Percentiles rank a stretch among this genome's conserved stretches.
These are phyloP conservation scores for Spongospora subterranea DNA, from an alignment of 208 protist species.

Conservation along the genomic window DNA sequence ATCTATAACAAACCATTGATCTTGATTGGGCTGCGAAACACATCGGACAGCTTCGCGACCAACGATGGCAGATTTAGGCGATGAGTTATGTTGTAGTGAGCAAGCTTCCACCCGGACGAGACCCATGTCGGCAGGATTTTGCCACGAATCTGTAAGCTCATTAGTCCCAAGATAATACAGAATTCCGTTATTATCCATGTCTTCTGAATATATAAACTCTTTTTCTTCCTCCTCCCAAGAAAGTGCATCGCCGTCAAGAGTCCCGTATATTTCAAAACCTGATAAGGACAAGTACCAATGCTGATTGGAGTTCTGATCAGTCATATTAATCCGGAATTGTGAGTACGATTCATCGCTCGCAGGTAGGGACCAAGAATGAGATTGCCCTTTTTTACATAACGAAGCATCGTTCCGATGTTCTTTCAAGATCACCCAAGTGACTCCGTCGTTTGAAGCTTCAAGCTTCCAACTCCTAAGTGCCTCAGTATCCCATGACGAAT, in stretches of 20 bases:
- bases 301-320: constrained; percentile 64
- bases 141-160: constrained; percentile 53
- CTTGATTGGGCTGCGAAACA: constrained; percentile 60
- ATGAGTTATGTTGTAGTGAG: constrained; percentile 50
- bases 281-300: constrained; percentile 64
- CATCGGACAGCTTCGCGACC: constrained; percentile 60
- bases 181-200: constrained; percentile 63
- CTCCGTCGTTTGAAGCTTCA: constrained; percentile 64
- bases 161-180: constrained; percentile 63
- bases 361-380: constrained; percentile 62
- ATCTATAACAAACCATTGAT: constrained; percentile 62
- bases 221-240: constrained; percentile 57
- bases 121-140: constrained; percentile 60
- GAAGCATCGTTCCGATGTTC: constrained; percentile 65
- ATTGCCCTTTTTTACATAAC: constrained; percentile 37
- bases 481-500: constrained; percentile 65
- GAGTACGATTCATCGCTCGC: constrained; percentile 55
- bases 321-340: constrained; percentile 65
- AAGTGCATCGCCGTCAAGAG: constrained; percentile 37
- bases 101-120: constrained; percentile 55
- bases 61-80: constrained; percentile 53
- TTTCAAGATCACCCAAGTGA: constrained; percentile 64
- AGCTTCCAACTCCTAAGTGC: constrained; percentile 64
- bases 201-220: constrained; percentile 23
- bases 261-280: constrained; percentile 67